Conservation (phyloP, 345 rosid genomes). For the Acer negundo region DNA sequence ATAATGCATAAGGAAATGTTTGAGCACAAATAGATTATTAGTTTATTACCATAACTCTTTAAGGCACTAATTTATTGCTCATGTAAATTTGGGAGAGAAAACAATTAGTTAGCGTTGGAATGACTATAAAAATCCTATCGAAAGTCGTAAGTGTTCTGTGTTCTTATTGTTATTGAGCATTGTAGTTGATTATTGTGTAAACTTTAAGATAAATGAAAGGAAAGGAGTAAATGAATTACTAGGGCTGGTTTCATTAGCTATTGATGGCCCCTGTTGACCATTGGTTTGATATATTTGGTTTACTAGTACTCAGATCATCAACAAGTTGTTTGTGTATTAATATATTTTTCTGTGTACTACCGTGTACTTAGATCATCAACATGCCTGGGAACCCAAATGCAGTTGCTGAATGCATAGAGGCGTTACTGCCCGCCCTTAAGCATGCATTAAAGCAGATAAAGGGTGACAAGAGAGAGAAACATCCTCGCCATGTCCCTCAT, state of each 20-base stretch:
- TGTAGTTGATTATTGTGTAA: background rate
- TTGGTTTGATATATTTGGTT: background rate
- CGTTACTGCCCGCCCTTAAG: conserved; percentile 82
- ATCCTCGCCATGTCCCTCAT: conserved; percentile 86
- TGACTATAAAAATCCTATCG: background rate
- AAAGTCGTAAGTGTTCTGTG: background rate
- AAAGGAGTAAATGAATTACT: background rate
- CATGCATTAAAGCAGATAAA: conserved; percentile 87
- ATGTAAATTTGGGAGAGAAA: background rate
- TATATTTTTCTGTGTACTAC: background rate
- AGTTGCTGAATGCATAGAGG: conserved; percentile 91
- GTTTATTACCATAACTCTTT: background rate
- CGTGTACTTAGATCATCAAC: conserved; percentile 70
- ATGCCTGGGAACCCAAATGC: conserved; percentile 99
- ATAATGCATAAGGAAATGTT: background rate
- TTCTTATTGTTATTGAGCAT: background rate
- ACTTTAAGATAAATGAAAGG: background rate
- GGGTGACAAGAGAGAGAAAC: conserved; percentile 94
- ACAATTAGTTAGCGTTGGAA: background rate
- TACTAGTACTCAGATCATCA: conserved; percentile 61
- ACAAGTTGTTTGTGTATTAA: conserved; percentile 37
- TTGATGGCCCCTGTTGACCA: background rate
- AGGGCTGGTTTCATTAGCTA: background rate
- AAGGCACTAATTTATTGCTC: background rate
- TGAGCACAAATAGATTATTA: background rate